Evolutionary conservation across 1,284 basidiomycete genomes (phyloP), one percentile per base, ranked within the genome.

Genomic region (Spongispora temasekensis): DNA sequence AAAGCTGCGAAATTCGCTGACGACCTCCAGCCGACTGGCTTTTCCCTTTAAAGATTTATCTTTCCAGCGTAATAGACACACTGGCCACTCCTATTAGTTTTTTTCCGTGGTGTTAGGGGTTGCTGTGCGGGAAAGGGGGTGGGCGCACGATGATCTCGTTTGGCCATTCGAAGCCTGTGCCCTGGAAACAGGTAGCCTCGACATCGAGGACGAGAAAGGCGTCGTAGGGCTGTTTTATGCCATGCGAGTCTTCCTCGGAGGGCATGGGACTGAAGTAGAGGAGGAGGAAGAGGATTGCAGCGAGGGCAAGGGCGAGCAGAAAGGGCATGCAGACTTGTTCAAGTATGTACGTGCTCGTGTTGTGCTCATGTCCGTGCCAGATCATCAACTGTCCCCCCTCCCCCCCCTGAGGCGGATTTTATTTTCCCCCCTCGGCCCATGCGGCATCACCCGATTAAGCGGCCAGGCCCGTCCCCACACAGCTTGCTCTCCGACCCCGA

Each of bases 61-160:
- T 66, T 79, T 83, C 96, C 96, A 98, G 62, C 84, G 84, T 60
- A 98, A 80, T 4, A 98, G 79, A 61, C 93, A 88, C 13, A 98
- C 93, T 5, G 94, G 94, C 77, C 91, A 92, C 77, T 96, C 94
- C 91, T 93, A 73, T 48, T 27, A 17, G 46, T 48, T 48, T 32
- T 48, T 12, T 25, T 25, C 25, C 10, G 58, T 53, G 52, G 54
- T 57, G 62, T 63, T 48, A 65, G 72, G 71, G 61, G 75, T n/a
- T 70, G 69, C 68, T 71, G 46, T 56, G 55, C 31, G 53, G 55
- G 52, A 15, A 64, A 55, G 56, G 62, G 37, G 55, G 54, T 44
- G 56, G 60, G 75, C 90, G 72, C 73, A 93, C 94, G 64, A 97
- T 97, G 60, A 97, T 95, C 78, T 98, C 95, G 74, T 97, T 97